These are phyloP conservation scores for Sphaerobolus stellatus DNA, from an alignment of 1,284 basidiomycete species.

Conservation along the genomic window DNA sequence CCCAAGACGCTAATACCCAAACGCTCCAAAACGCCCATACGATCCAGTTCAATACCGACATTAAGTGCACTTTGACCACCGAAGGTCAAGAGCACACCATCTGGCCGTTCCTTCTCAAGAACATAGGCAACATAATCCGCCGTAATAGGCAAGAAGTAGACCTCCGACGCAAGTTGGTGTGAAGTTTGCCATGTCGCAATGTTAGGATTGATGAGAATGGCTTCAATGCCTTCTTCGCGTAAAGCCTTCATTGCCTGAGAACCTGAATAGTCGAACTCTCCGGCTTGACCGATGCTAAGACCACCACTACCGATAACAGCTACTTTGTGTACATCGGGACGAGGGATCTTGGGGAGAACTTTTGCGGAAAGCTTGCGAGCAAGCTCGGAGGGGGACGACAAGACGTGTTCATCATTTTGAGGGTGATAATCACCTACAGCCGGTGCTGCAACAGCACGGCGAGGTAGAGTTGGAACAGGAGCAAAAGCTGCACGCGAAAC, in stretches of 20 bases:
- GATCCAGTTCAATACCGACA: slow-evolving; percentile 96
- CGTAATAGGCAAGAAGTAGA: slow-evolving; percentile 98
- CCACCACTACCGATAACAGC: slow-evolving; percentile 97
- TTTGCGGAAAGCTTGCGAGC: slow-evolving; percentile 89
- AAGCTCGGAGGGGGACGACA: slow-evolving; percentile 90
- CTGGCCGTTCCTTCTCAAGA: slow-evolving; percentile 96
- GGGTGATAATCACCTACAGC: slow-evolving; percentile 72
- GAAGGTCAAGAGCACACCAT: slow-evolving; percentile 96
- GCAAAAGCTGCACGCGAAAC: background rate
- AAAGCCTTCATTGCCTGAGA: slow-evolving; percentile 99
- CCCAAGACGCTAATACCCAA: slow-evolving; percentile 94
- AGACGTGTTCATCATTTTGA: slow-evolving; percentile 71
- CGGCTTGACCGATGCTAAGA: slow-evolving; percentile 96
- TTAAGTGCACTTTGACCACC: slow-evolving; percentile 98
- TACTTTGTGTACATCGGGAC: slow-evolving; percentile 92
- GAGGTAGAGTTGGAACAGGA: slow-evolving; percentile 38
- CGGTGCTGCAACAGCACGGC: slow-evolving; percentile 72
- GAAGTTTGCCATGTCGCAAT: slow-evolving; percentile 98
- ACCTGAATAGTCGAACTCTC: slow-evolving; percentile 99
- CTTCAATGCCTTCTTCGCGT: slow-evolving; percentile 92
- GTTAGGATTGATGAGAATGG: slow-evolving; percentile 96
- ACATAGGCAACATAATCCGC: slow-evolving; percentile 98
- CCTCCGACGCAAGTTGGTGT: slow-evolving; percentile 92
- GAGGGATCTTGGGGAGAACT: slow-evolving; percentile 83
- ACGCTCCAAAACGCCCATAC: slow-evolving; percentile 96